A percentile compares a stretch with the other conserved stretches of the same genome.
Conservation (phyloP, 2,329 filamentous ascomycete genomes). For the Colletotrichum cordylinicola region DNA sequence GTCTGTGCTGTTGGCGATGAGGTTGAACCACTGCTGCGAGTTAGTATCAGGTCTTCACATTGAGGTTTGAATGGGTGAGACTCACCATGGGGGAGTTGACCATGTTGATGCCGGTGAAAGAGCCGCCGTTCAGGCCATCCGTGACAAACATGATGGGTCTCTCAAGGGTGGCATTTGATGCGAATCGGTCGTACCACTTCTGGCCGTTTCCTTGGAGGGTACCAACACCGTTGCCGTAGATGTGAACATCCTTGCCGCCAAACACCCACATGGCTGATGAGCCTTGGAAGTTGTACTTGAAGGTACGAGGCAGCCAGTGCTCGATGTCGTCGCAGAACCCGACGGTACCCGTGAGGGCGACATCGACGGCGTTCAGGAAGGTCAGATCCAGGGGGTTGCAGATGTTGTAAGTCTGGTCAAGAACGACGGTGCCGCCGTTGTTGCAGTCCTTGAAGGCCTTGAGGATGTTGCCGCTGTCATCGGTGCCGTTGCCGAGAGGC, state of each 20-base stretch:
- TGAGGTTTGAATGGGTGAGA: background rate
- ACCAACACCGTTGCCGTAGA: constrained; percentile 61
- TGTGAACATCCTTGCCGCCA: constrained; percentile 53
- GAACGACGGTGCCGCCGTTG: constrained; percentile 66
- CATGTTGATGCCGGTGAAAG: constrained; percentile 65
- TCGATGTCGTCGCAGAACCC: constrained; percentile 70
- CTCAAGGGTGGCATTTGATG: constrained; percentile 59
- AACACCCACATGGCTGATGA: constrained; percentile 48
- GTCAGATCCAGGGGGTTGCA: constrained; percentile 70
- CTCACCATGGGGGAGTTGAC: constrained; percentile 55
- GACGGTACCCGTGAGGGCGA: constrained; percentile 61
- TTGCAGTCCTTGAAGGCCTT: constrained; percentile 64
- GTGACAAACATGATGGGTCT: constrained; percentile 64
- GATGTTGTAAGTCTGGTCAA: constrained; percentile 65
- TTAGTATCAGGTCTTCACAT: background rate
- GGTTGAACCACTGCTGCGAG: constrained; percentile 47
- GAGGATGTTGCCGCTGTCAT: constrained; percentile 48
- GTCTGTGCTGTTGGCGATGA: constrained; percentile 70
- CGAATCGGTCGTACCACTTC: constrained; percentile 68
- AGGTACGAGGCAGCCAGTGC: constrained; percentile 71
- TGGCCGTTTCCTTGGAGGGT: constrained; percentile 67
- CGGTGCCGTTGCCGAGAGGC: constrained; percentile 31
- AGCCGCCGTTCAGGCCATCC: constrained; percentile 61
- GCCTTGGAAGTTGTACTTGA: constrained; percentile 71
- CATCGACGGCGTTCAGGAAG: constrained; percentile 67